A percentile compares a stretch with the other conserved stretches of the same genome.
These are phyloP conservation scores for Dalbergia cochinchinensis DNA, from an alignment of 306 rosid species.

Conservation along the genomic window DNA sequence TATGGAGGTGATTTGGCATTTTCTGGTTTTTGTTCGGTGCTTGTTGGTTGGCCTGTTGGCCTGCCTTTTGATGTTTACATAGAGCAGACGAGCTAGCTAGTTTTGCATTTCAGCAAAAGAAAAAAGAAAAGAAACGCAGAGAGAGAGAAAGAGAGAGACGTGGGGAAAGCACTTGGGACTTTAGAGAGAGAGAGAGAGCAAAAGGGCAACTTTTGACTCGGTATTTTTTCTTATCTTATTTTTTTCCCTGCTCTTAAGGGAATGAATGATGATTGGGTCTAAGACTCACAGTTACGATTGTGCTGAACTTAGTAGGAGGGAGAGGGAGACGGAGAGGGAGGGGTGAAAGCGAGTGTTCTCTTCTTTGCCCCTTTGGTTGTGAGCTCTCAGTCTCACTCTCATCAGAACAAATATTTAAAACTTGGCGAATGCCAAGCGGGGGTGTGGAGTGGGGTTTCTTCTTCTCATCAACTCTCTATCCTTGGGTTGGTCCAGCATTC, in stretches of 20 bases:
- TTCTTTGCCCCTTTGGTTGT: no score
- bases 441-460: no score
- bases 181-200: neutral
- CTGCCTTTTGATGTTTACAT: conserved; percentile 39
- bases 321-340: no score
- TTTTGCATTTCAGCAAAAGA: conserved; percentile 47
- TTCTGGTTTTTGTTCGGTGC: conserved; percentile 56
- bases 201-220: conserved; percentile 42
- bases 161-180: conserved; percentile 5
- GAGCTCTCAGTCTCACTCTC: no score
- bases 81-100: neutral
- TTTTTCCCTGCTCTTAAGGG: neutral
- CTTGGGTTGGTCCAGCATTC: conserved; percentile 40
- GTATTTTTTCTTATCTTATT: conserved; percentile 32
- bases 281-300: no score
- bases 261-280: no score
- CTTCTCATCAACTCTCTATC: neutral
- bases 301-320: no score
- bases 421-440: conserved; percentile 8
- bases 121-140: neutral
- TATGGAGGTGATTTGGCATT: conserved; percentile 59
- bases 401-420: no score
- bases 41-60: conserved; percentile 52
- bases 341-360: no score
- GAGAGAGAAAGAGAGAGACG: neutral